These are phyloP conservation scores for Roridomyces roridus DNA, from an alignment of 768 basidiomycete species.

Conservation along the genomic window DNA sequence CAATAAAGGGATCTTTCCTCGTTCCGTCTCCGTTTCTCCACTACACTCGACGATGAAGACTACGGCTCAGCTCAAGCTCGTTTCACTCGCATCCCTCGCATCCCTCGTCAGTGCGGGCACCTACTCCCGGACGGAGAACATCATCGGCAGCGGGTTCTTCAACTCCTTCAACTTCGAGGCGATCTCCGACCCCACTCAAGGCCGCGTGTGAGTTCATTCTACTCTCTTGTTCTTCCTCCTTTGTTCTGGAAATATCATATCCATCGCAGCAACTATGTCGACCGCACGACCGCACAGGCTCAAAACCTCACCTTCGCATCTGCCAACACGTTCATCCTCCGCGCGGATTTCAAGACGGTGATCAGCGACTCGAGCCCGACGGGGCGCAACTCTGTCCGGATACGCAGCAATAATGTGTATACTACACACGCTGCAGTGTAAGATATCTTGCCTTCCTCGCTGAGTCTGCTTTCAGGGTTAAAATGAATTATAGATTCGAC, in stretches of 20 bases:
- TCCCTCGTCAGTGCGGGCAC: constrained; percentile 38
- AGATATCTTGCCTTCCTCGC: too few species aligned
- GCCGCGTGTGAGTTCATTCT: constrained; percentile 59
- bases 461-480: too few species aligned
- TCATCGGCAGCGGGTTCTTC: constrained; percentile 54
- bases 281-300: constrained; percentile 43
- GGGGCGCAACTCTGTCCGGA: constrained; percentile 64
- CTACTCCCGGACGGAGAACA: constrained; percentile 50
- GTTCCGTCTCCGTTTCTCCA: too few species aligned
- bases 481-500: constrained; percentile 44
- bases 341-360: constrained; percentile 53
- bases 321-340: constrained; percentile 55
- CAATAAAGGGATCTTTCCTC: too few species aligned
- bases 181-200: constrained; percentile 62
- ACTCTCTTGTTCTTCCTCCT: neutral
- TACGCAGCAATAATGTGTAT: constrained; percentile 56
- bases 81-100: neutral
- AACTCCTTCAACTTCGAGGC: constrained; percentile 54
- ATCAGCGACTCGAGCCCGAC: constrained; percentile 48
- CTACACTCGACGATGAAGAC: constrained; percentile 10
- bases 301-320: constrained; percentile 60
- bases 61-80: neutral
- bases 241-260: neutral
- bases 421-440: constrained; percentile 60
- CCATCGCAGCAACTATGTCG: constrained; percentile 52